Evolutionary conservation across 179 eudicot genomes (phyloP).

Genomic region (Spinacia oleracea): DNA sequence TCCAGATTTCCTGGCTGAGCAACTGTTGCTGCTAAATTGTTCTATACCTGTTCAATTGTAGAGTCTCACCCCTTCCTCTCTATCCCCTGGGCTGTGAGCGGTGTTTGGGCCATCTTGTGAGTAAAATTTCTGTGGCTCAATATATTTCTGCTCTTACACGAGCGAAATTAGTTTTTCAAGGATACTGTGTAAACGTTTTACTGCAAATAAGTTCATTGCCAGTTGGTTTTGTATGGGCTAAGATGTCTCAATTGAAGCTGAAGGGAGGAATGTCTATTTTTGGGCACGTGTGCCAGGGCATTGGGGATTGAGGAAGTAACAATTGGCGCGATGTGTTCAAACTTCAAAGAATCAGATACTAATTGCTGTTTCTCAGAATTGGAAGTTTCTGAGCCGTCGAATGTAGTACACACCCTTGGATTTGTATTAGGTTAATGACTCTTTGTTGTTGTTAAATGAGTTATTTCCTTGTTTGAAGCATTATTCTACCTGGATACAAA

Average conservation of each 20-base stretch:
- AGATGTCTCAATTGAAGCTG: neutral
- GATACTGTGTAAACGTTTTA: neutral
- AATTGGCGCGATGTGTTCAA: too few relatives aligned
- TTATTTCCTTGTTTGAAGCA: neutral
- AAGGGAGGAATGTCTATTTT: neutral
- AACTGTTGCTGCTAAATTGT: too few relatives aligned
- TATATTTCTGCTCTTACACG: neutral
- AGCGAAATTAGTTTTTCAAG: neutral
- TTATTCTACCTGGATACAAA: neutral
- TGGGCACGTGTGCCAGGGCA: neutral
- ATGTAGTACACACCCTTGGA: neutral
- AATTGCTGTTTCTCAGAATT: neutral
- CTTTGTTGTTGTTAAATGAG: neutral
- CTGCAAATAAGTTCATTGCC: neutral
- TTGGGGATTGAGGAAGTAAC: neutral
- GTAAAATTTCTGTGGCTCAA: neutral
- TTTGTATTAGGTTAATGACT: neutral
- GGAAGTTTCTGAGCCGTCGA: neutral
- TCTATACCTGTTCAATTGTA: too few relatives aligned
- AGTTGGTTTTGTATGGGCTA: neutral
- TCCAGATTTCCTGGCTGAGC: too few relatives aligned
- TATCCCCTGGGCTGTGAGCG: too few relatives aligned
- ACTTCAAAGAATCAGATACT: neutral
- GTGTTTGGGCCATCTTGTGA: too few relatives aligned
- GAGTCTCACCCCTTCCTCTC: too few relatives aligned